These are phyloP conservation scores for Mycosphaerella arachidis DNA, from an alignment of 2,329 filamentous ascomycete genomes.

Conservation along the genomic window DNA sequence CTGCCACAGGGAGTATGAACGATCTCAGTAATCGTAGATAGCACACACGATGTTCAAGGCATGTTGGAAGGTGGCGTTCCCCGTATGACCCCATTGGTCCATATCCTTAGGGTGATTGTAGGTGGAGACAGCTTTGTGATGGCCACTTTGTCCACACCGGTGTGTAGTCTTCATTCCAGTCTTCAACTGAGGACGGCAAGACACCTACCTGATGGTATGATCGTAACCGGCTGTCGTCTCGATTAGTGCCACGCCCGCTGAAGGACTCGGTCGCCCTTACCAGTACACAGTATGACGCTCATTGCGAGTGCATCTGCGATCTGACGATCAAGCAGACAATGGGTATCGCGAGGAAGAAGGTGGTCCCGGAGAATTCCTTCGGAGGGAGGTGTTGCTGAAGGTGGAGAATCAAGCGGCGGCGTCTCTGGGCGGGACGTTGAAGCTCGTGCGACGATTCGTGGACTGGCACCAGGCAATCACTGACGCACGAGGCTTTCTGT, in stretches of 20 bases:
- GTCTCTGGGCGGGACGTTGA: background rate
- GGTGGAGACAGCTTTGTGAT: background rate
- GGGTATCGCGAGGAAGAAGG: background rate
- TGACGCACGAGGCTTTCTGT: background rate
- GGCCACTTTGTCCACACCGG: too few species aligned
- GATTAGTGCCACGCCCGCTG: constrained; percentile 1
- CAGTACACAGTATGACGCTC: constrained; percentile 65
- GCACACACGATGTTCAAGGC: background rate
- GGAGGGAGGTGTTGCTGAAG: background rate
- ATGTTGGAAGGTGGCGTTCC: background rate
- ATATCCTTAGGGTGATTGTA: background rate
- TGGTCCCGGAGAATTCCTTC: background rate
- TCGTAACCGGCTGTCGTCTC: constrained; percentile 59
- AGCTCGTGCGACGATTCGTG: background rate
- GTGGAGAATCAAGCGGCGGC: background rate
- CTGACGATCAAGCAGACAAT: background rate
- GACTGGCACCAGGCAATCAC: background rate
- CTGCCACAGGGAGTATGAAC: background rate
- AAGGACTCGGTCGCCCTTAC: constrained; percentile 39
- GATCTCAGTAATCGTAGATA: background rate
- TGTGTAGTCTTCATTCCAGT: too few species aligned
- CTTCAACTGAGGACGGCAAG: background rate
- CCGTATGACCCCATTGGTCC: background rate
- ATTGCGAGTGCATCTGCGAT: constrained; percentile 36
- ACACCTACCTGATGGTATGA: constrained; percentile 65